Base-by-base conservation (phyloP, 2,329 filamentous ascomycete species). In the Diaporthe caulivora region DNA sequence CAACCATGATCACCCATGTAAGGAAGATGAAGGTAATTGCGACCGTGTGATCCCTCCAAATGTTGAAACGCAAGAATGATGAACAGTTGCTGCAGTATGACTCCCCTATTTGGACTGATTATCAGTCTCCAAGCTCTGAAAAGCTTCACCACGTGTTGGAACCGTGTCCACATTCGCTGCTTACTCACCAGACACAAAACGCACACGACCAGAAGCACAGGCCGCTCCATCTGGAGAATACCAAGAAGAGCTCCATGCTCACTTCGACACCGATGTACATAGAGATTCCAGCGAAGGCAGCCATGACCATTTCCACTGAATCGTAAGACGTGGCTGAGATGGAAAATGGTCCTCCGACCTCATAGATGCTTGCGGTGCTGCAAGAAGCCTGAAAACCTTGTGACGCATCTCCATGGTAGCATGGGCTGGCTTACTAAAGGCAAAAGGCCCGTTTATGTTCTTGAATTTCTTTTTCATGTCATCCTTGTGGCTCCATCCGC, bases 171-270 rank as follows among this genome's bases (percentile, higher is more conserved):
- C 3, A 54, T 6, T 13, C 31, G 24, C 24, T 29, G 51, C 8
- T 17, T 31, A 29, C 51, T 54, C 15, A 54, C 51, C 51, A 54
- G 18, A 26, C 51, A 54, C 51, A 54, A 31, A 54, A 26, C 26
- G 51, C 24, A 54, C 51, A 54, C 51, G 51, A 54, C 51, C 51
- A 54, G 24, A 54, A 54, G 24, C 31, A 54, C 15, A 54, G 51
- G 26, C 51, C 51, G 26, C 51, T 54, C 51, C 51, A 54, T 31
- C 51, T 54, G 51, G 51, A 15, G 26, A 54, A 54, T 26, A 54
- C 17, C 11, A 54, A 29, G 51, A 54, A 29, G 18, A 54, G 51
- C 7, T 54, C 51, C 51, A 54, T 54, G 51, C 24, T 54, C 13
- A 54, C 51, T 29, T 54, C 51, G 6, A 54, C 51, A 17, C 51